A percentile compares a stretch with the other conserved stretches of the same genome.
Conservation (phyloP, 192 early-diverging fungal genomes). For the Jimgerdemannia lactiflua region DNA sequence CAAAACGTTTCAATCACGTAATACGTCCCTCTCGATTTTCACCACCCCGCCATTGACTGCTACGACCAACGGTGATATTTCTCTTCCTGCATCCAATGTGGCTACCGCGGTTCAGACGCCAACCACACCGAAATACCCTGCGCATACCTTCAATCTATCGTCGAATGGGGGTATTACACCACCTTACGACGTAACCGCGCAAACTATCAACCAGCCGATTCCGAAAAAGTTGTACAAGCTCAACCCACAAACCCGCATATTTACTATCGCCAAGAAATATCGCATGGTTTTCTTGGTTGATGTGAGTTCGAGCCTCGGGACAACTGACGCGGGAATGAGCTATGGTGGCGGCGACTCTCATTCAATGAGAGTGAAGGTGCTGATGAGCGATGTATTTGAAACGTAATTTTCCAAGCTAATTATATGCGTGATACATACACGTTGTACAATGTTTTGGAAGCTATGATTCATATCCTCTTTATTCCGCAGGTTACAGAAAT, state of each 20-base stretch:
- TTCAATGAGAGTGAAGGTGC: conserved; percentile 14
- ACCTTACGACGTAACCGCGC: background rate
- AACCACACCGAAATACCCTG: background rate
- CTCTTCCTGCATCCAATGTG: background rate
- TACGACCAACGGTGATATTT: background rate
- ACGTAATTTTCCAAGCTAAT: conserved; percentile 26
- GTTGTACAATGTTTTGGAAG: no score
- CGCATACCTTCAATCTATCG: background rate
- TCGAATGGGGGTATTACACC: background rate
- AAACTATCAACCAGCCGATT: background rate
- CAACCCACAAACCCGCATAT: conserved; percentile 66
- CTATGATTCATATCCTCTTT: no score
- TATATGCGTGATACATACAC: background rate
- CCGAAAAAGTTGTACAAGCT: conserved; percentile 37
- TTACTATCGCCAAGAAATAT: conserved; percentile 53
- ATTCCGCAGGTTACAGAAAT: conserved; percentile 18
- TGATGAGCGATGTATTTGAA: conserved; percentile 50
- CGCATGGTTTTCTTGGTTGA: conserved; percentile 69
- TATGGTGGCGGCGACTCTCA: background rate
- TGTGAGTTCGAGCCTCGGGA: conserved; percentile 63
- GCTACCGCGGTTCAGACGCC: background rate
- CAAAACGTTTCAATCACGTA: background rate
- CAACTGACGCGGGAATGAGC: conserved; percentile 39
- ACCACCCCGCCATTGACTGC: background rate
- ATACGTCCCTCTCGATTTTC: background rate